Conservation (phyloP, 768 basidiomycete species). For the Russula earlei region DNA sequence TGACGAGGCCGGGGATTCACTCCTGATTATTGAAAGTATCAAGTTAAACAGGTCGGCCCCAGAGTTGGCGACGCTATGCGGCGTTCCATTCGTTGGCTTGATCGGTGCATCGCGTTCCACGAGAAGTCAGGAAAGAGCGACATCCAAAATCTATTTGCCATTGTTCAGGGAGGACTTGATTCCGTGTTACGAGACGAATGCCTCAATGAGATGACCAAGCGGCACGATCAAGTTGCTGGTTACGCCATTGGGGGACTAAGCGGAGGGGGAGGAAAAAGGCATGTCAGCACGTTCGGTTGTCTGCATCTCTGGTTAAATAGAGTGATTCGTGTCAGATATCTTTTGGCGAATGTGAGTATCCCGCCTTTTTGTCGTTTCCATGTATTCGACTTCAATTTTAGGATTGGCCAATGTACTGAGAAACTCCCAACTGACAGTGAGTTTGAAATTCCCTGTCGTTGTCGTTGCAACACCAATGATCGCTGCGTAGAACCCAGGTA, state of each 20-base stretch:
- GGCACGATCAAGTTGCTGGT: conserved; percentile 71
- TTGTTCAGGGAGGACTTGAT: conserved; percentile 83
- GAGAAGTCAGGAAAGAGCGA: conserved; percentile 52
- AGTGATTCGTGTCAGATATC: conserved; percentile 45
- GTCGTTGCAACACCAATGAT: conserved; percentile 4
- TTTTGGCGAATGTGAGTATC: conserved; percentile 74
- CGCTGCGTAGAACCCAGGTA: conserved; percentile 63
- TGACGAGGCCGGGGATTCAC: neutral
- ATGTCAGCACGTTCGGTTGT: conserved; percentile 7
- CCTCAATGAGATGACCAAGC: conserved; percentile 70
- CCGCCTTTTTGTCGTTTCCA: conserved; percentile 5
- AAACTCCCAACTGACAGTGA: conserved; percentile 69
- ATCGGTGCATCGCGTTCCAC: conserved; percentile 76
- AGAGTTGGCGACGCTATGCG: conserved; percentile 85
- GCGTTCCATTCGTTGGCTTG: conserved; percentile 83
- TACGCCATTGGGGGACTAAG: conserved; percentile 88
- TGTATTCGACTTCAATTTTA: conserved; percentile 26
- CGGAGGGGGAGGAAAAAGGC: conserved; percentile 91
- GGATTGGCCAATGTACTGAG: conserved; percentile 75
- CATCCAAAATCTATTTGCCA: conserved; percentile 82
- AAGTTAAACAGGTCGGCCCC: conserved; percentile 68
- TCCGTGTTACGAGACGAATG: conserved; percentile 62
- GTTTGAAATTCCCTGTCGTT: conserved; percentile 22
- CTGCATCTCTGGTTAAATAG: neutral
- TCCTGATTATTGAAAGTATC: conserved; percentile 33